Evolutionary conservation across 2,329 filamentous ascomycete genomes (phyloP).

Genomic region (Dothistroma septosporum): DNA sequence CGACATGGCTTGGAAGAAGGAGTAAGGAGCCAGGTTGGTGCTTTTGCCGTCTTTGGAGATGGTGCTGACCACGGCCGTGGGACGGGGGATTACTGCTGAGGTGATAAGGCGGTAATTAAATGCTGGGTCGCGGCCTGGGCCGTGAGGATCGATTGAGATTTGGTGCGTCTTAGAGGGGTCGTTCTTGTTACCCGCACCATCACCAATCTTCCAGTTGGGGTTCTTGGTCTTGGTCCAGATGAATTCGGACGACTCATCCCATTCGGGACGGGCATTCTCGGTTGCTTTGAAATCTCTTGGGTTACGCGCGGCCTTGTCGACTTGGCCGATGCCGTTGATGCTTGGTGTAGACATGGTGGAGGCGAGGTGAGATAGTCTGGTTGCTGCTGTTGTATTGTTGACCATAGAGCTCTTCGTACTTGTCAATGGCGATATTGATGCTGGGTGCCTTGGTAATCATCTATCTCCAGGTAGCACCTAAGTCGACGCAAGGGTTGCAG

Average conservation of each 20-base stretch:
- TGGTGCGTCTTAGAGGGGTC: slow-evolving; percentile 51
- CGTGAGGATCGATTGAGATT: slow-evolving; percentile 73
- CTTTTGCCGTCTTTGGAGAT: slow-evolving; percentile 19
- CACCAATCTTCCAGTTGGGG: slow-evolving; percentile 61
- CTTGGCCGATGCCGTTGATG: slow-evolving; percentile 11
- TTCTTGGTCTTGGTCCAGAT: slow-evolving; percentile 57
- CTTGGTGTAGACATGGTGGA: slow-evolving; percentile 1
- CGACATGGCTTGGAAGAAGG: slow-evolving; percentile 30
- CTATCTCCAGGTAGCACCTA: neutral
- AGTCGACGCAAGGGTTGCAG: neutral
- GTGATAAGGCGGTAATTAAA: slow-evolving; percentile 91
- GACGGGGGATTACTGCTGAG: slow-evolving; percentile 46
- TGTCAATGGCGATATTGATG: neutral
- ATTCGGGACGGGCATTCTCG: slow-evolving; percentile 60
- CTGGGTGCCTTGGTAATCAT: neutral
- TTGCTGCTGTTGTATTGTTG: neutral
- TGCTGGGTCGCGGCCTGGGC: slow-evolving; percentile 57
- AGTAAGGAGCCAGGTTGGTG: slow-evolving; percentile 30
- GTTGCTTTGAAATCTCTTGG: slow-evolving; percentile 69
- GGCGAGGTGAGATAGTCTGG: neutral
- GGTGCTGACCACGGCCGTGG: slow-evolving; percentile 17
- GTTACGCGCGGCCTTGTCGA: slow-evolving; percentile 49
- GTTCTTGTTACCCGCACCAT: slow-evolving; percentile 56
- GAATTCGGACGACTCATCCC: slow-evolving; percentile 48
- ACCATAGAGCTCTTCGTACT: neutral